Base-by-base conservation (phyloP, 495 filamentous ascomycete species). In the Aspergillus nidulans region DNA sequence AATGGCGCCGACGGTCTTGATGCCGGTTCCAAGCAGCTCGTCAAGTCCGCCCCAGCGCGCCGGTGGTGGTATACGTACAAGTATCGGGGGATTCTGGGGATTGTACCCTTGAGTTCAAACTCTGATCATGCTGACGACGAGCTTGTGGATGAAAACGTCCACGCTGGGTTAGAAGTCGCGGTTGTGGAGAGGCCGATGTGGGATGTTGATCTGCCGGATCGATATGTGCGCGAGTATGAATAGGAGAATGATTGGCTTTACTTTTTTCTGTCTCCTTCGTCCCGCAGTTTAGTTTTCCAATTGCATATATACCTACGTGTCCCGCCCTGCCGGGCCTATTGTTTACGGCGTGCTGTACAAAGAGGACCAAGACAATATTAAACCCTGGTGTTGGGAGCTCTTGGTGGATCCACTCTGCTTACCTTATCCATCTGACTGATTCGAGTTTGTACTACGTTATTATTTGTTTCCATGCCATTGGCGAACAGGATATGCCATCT, bases 41-140 rank as follows among this genome's bases (percentile, higher is more conserved):
- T 63, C 8, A 54, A 57, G 48, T 41, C 49, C 38, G 63, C 69
- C 47, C 52, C 62, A 28, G 34, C 63, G 8, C 72, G 73, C 18
- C 70, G 70, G 6, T 77, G 73, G 73, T 97, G 91, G 91, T 81
- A 81, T 58, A 92, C 91, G 8, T 90, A 87, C 70, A 92, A 94
- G 65, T 99, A 96, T 66, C 78, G 91, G 53, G 88, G 91, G 8
- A 90, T 99, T 55, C 70, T 99, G 59, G 94, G 92, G 4, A 87
- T 97, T 25, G 86, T 92, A 13, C 84, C 87, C 16, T 70, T 98
- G 21, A 68, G 74, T 56, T 53, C 42, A 16, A 32, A n/a, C 30
- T 5, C 23, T n/a, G 25, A 15, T 9, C n/a, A n/a, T n/a, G n/a
- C n/a, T n/a, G 32, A 23, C 20, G 32, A 23, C 13, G 52, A 63